Evolutionary conservation across 164 flowering plant genomes (phyloP), one percentile per base, ranked within the genome.

Genomic region (Nelumbo lutea): DNA sequence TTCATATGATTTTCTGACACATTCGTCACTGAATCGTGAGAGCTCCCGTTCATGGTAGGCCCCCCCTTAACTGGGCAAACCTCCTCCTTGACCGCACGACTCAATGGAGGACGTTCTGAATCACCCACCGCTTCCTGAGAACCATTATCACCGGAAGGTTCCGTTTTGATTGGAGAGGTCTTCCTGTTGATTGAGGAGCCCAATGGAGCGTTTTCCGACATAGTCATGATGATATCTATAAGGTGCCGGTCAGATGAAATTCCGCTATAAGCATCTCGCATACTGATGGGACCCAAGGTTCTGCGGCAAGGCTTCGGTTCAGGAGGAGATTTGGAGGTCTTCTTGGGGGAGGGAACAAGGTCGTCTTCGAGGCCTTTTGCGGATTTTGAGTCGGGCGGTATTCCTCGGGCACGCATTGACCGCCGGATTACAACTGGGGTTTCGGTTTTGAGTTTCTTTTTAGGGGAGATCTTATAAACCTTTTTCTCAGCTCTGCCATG

Each of bases 361-460:
- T 74, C 80, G 58, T 72, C 76, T n/a, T 68, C 70, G 0, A 78
- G 66, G 3, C 83, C 88, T 5, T 61, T 69, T 1, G 69, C 58
- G 38, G 69, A 47, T 38, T n/a, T n/a, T n/a, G 78, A 66, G 67
- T 85, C 89, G 0, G 94, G 96, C 0, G 82, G 73, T 70, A 84
- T 72, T 15, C 96, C 93, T 56, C 84, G 78, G 1, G 85, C 52
- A 7, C 96, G 88, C 14, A 88, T 83, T 6, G 98, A 95, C 7
- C 94, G 79, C 40, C 97, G 83, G 38, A 81, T 73, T 2, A 84
- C 87, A 4, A 78, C 57, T 0, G 90, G 87, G 38, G 72, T n/a
- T 67, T 80, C 75, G 0, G 71, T 6, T 73, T 87, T 86, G 13
- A 77, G 78, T 60, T 85, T 89, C 78, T 88, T 91, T 42, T 73